Evolutionary conservation across 352 stramenopile genomes (phyloP), one percentile per base, ranked within the genome.

Genomic region (Halophytophthora batemanensis): DNA sequence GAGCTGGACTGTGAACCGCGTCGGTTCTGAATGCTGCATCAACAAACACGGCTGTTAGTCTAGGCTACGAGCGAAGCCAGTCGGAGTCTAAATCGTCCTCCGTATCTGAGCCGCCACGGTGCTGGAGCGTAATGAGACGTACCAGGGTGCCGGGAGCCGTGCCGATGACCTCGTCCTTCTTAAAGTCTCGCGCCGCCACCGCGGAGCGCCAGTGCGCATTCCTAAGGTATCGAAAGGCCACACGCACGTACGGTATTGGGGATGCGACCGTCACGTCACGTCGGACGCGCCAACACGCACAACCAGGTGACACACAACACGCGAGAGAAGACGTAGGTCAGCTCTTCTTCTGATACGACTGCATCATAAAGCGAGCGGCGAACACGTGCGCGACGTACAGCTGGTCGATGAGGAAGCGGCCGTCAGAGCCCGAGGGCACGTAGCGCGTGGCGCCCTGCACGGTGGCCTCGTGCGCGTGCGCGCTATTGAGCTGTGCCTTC

Each of bases 1-100:
- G 48, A 91, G 74, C 57, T 94, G 82, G 43, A 96, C 76, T 8
- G 86, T 96, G 53, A 90, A 95, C 12, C 84, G 71, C 46, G 82
- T 93, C 35, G 82, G 74, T n/a, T 68, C 62, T 2, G 67, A 19
- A 47, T 66, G 66, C 62, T 93, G 74, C 62, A 54, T 3, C 21
- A 21, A 36, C 33, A 42, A 45, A 50, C 3, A n/a, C n/a, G n/a
- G n/a, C n/a, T n/a, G n/a, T n/a, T n/a, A n/a, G n/a, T n/a, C n/a
- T n/a, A n/a, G n/a, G n/a, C n/a, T n/a, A n/a, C n/a, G n/a, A n/a
- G n/a, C n/a, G n/a, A n/a, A n/a, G n/a, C n/a, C n/a, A n/a, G n/a
- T n/a, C n/a, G n/a, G n/a, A n/a, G n/a, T n/a, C n/a, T n/a, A n/a
- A n/a, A n/a, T n/a, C n/a, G n/a, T n/a, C n/a, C n/a, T n/a, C n/a